Conservation (phyloP, 1,284 basidiomycete species). For the Papiliotrema fonsecae region DNA sequence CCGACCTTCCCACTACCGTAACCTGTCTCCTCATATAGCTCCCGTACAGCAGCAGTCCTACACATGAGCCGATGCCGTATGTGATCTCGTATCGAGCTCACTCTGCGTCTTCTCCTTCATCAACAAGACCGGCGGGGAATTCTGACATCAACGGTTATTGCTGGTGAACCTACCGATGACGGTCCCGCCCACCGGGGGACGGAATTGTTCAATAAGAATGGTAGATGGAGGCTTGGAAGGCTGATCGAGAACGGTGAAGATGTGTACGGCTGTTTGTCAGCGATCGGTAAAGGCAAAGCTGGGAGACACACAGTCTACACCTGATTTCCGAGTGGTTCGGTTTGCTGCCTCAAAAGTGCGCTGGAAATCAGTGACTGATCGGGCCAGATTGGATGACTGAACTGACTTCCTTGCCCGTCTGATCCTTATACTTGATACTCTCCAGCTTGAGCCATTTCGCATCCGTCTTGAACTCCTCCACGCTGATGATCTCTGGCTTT, state of each 20-base stretch:
- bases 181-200: slow-evolving; percentile 69
- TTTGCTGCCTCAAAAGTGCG: slow-evolving; percentile 81
- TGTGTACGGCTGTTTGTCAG: too few relatives aligned
- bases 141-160: slow-evolving; percentile 51
- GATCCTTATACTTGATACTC: slow-evolving; percentile 64
- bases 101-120: slow-evolving; percentile 71
- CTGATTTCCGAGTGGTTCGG: slow-evolving; percentile 67
- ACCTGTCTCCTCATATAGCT: slow-evolving; percentile 87
- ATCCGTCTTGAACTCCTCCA: slow-evolving; percentile 33
- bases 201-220: slow-evolving; percentile 81
- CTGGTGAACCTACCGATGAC: slow-evolving; percentile 60
- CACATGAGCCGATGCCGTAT: not conserved
- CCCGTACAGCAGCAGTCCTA: slow-evolving; percentile 64
- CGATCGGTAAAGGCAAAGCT: too few relatives aligned
- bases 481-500: slow-evolving; percentile 31
- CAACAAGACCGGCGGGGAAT: slow-evolving; percentile 80
- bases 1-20: slow-evolving; percentile 55
- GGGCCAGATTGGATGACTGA: not conserved
- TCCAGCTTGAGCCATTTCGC: slow-evolving; percentile 45
- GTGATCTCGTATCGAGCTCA: slow-evolving; percentile 37
- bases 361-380: slow-evolving; percentile 47
- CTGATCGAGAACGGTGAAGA: slow-evolving; percentile 73
- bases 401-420: slow-evolving; percentile 64
- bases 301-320: slow-evolving; percentile 64
- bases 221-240: slow-evolving; percentile 57